Conservation (phyloP, 2,329 filamentous ascomycete genomes). For the Cladosporium velox region DNA sequence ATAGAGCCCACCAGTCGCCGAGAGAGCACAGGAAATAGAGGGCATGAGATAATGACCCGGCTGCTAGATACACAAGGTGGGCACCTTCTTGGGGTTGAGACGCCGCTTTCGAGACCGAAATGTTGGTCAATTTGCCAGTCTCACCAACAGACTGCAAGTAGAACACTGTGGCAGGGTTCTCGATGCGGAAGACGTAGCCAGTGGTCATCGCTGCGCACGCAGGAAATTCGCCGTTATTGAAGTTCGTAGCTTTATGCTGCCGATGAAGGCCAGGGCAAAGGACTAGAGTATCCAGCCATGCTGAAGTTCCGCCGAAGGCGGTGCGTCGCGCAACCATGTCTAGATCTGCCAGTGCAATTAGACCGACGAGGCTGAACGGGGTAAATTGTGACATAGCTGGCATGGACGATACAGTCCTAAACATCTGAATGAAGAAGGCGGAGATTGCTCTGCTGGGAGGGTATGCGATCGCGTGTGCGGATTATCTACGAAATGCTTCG, state of each 20-base stretch:
- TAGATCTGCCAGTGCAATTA: slow-evolving; percentile 62
- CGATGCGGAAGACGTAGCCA: slow-evolving; percentile 47
- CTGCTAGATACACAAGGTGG: background rate
- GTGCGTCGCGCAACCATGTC: slow-evolving; percentile 59
- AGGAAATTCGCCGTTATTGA: slow-evolving; percentile 48
- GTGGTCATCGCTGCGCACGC: slow-evolving; percentile 47
- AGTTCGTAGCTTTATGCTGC: slow-evolving; percentile 58
- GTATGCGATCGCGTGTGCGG: too few relatives aligned
- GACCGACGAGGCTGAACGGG: slow-evolving; percentile 39
- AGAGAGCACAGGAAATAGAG: slow-evolving; percentile 18
- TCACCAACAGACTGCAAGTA: slow-evolving; percentile 46
- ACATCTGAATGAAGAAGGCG: background rate
- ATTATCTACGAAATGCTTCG: too few relatives aligned
- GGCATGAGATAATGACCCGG: slow-evolving; percentile 19
- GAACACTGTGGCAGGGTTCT: slow-evolving; percentile 56
- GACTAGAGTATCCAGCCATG: slow-evolving; percentile 58
- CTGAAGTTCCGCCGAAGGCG: slow-evolving; percentile 57
- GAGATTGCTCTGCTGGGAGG: background rate
- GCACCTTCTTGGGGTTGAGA: background rate
- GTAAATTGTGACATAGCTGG: background rate
- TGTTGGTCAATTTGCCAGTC: slow-evolving; percentile 34
- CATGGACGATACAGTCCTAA: background rate
- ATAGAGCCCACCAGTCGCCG: slow-evolving; percentile 49
- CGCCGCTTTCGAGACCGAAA: slow-evolving; percentile 24
- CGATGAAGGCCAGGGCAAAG: slow-evolving; percentile 63